A percentile compares a stretch with the other conserved stretches of the same genome.
These are phyloP conservation scores for Graphiopsis chlorocephala DNA, from an alignment of 2,329 filamentous ascomycete species.

Conservation along the genomic window DNA sequence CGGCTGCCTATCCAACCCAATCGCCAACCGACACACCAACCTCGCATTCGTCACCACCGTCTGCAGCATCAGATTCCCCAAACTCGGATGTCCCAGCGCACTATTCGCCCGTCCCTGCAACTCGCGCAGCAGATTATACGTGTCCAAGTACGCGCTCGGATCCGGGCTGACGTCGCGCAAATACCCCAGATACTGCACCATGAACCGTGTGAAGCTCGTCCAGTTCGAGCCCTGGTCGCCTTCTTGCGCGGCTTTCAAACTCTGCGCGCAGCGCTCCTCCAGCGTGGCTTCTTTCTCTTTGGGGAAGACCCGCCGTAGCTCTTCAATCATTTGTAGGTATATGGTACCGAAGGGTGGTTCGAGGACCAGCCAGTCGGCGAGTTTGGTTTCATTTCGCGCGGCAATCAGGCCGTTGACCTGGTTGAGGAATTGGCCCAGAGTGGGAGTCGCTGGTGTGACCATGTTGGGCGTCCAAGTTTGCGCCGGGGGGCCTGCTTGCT, in stretches of 20 bases:
- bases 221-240: constrained; percentile 65
- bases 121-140: constrained; percentile 71
- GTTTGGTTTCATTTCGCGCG: constrained; percentile 60
- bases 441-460: constrained; percentile 60
- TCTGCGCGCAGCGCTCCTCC: constrained; percentile 61
- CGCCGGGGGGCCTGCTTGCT: not conserved
- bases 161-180: constrained; percentile 79
- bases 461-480: constrained; percentile 16
- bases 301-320: constrained; percentile 63
- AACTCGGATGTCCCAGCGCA: constrained; percentile 73
- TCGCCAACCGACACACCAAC: constrained; percentile 76
- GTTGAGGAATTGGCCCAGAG: constrained; percentile 66
- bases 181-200: constrained; percentile 77
- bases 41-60: constrained; percentile 80
- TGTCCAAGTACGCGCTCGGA: constrained; percentile 68
- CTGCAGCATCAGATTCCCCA: constrained; percentile 77
- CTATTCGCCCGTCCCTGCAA: constrained; percentile 81
- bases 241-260: constrained; percentile 64
- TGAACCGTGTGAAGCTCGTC: constrained; percentile 74
- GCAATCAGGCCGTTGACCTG: constrained; percentile 63
- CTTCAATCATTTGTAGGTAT: constrained; percentile 65
- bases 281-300: constrained; percentile 50
- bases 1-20: constrained; percentile 76
- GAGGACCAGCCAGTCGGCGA: constrained; percentile 70
- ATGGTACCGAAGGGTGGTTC: constrained; percentile 67